Evolutionary conservation across 345 rosid species (phyloP).

Genomic region (Hibiscus mutabilis): DNA sequence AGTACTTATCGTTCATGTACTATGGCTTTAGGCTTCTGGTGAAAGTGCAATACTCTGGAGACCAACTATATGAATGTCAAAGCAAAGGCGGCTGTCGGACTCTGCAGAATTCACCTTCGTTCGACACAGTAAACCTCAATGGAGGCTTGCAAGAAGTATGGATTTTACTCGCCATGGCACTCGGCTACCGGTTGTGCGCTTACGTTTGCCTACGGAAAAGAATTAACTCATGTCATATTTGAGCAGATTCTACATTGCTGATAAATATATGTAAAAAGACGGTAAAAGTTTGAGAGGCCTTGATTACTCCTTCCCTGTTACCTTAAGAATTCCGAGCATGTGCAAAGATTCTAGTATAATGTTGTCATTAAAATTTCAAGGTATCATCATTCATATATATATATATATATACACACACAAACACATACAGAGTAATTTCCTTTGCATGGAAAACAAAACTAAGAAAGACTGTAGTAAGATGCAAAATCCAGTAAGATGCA

Average conservation of each 20-base stretch:
- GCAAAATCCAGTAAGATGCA: too few species aligned
- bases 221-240: constrained; percentile 55
- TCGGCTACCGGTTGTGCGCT: constrained; percentile 57
- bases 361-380: too few species aligned
- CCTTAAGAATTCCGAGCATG: not conserved
- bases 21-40: constrained; percentile 77
- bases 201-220: constrained; percentile 65
- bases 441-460: too few species aligned
- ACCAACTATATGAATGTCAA: constrained; percentile 61
- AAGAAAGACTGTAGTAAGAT: too few species aligned
- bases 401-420: too few species aligned
- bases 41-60: constrained; percentile 77
- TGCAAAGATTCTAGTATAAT: not conserved
- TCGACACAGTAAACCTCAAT: constrained; percentile 61
- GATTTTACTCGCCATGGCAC: constrained; percentile 75
- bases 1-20: constrained; percentile 25
- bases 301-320: not conserved
- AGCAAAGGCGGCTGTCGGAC: constrained; percentile 64
- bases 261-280: constrained; percentile 29
- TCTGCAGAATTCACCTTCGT: not conserved
- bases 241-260: constrained; percentile 25
- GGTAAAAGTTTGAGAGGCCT: not conserved
- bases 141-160: constrained; percentile 91
- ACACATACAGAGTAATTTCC: too few species aligned
- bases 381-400: too few species aligned